A percentile compares a stretch with the other conserved stretches of the same genome.
Evolutionary conservation across 225 moss, liverwort and hornwort genomes (phyloP).

Genomic region (Pseudoscleropodium purum): DNA sequence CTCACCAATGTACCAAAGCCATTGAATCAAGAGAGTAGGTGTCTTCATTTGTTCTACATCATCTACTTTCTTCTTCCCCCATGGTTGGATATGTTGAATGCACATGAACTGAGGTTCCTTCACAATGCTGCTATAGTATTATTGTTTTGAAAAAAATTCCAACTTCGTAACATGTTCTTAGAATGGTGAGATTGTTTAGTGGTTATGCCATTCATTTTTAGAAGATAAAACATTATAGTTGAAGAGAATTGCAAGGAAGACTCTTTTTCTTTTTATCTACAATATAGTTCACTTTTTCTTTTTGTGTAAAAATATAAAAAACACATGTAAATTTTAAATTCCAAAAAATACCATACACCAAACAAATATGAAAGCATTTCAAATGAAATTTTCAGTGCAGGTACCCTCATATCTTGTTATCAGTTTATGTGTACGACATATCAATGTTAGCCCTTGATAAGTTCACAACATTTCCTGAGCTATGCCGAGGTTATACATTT

Average conservation of each 20-base stretch:
- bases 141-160: neutral
- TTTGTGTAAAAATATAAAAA: no score
- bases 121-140: neutral
- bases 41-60: neutral
- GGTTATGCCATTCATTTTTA: neutral
- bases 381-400: rapidly evolving
- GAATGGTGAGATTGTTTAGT: neutral
- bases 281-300: neutral
- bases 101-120: neutral
- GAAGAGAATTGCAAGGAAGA: neutral
- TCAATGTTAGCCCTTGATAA: neutral
- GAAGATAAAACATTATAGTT: neutral
- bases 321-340: neutral
- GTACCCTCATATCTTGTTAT: neutral
- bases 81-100: neutral
- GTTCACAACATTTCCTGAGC: neutral
- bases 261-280: neutral
- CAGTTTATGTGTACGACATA: neutral
- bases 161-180: neutral
- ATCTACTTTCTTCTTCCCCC: neutral
- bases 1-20: neutral
- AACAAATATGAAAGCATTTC: neutral
- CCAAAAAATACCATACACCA: neutral
- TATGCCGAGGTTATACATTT: neutral
- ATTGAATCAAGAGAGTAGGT: neutral